Conservation (phyloP, 805 yeast species). For the Wickerhamomyces kurtzmanii region DNA sequence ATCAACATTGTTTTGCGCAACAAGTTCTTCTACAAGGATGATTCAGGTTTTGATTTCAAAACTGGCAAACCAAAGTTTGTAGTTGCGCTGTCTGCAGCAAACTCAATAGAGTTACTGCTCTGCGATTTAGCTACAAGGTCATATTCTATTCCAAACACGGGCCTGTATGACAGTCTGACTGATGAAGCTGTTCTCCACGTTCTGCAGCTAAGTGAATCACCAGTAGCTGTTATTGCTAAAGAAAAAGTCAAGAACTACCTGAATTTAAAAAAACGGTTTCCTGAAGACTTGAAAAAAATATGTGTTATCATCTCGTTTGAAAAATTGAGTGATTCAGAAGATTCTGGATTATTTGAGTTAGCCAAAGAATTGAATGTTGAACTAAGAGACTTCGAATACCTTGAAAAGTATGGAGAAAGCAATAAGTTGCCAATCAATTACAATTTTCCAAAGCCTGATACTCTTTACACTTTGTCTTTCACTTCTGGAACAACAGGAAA, state of each 20-base stretch:
- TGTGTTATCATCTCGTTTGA: constrained; percentile 11
- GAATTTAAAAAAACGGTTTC: constrained; percentile 25
- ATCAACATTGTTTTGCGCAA: constrained; percentile 16
- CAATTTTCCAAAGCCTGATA: constrained; percentile 32
- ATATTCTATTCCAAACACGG: constrained; percentile 33
- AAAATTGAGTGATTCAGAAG: constrained; percentile 1
- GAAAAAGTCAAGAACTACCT: constrained; percentile 31
- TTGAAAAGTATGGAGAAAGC: constrained; percentile 20
- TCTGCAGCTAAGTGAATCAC: constrained; percentile 37
- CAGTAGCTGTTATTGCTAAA: constrained; percentile 37
- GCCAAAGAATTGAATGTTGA: constrained; percentile 13
- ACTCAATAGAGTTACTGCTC: constrained; percentile 47
- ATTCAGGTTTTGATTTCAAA: constrained; percentile 12
- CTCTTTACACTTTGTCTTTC: constrained; percentile 50
- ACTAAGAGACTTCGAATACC: constrained; percentile 21
- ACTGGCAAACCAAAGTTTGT: constrained; percentile 22
- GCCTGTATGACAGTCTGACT: constrained; percentile 33
- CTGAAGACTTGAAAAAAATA: constrained; percentile 4
- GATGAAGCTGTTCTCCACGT: constrained; percentile 44
- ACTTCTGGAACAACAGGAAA: constrained; percentile 65
- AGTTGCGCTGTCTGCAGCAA: constrained; percentile 36
- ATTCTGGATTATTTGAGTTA: constrained; percentile 1
- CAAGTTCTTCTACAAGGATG: too few relatives aligned
- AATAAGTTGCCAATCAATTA: constrained; percentile 16
- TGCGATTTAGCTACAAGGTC: constrained; percentile 47